A percentile compares a stretch with the other conserved stretches of the same genome.
phyloP scores from a whole-genome alignment of 2,329 filamentous ascomycete species.

The Claviceps humidiphila region DNA sequence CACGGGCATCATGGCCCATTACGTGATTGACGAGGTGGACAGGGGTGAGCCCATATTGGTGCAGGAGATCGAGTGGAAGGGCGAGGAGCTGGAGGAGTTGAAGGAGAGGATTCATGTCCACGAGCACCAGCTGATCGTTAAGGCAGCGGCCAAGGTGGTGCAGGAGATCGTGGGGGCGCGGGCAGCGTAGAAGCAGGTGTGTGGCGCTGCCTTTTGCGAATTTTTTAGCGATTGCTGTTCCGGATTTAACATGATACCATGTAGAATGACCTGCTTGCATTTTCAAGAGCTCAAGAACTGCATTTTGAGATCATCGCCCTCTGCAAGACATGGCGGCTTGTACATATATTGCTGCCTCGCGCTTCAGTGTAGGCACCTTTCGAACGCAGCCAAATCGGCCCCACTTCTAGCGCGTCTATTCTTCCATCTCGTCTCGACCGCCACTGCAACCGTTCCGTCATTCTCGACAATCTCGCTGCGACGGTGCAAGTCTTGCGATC shows the following conservation, averaged over 20 bases:
- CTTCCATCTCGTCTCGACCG: no score
- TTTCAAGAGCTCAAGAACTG: no score
- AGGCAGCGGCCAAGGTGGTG: conserved; percentile 46
- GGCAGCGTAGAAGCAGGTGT: background rate
- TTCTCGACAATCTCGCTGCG: no score
- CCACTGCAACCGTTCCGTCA: no score
- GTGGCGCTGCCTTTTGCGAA: background rate
- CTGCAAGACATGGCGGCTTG: no score
- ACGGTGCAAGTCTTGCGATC: no score
- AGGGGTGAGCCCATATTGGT: conserved; percentile 53
- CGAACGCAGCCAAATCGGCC: no score
- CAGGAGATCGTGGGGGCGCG: conserved; percentile 19
- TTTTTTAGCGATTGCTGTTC: background rate
- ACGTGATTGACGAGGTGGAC: conserved; percentile 71
- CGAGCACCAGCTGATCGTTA: conserved; percentile 69
- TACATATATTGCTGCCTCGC: no score
- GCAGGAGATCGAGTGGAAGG: conserved; percentile 40
- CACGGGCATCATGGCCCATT: conserved; percentile 84
- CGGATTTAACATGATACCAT: background rate
- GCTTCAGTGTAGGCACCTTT: no score
- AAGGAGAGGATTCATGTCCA: conserved; percentile 60
- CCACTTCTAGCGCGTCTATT: no score
- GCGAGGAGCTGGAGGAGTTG: conserved; percentile 51
- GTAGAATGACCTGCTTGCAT: no score
- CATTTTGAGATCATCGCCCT: no score